Percentiles rank a stretch among this genome's conserved stretches.
Evolutionary conservation across 768 basidiomycete genomes (phyloP).

Genomic region (Suillus weaverae): DNA sequence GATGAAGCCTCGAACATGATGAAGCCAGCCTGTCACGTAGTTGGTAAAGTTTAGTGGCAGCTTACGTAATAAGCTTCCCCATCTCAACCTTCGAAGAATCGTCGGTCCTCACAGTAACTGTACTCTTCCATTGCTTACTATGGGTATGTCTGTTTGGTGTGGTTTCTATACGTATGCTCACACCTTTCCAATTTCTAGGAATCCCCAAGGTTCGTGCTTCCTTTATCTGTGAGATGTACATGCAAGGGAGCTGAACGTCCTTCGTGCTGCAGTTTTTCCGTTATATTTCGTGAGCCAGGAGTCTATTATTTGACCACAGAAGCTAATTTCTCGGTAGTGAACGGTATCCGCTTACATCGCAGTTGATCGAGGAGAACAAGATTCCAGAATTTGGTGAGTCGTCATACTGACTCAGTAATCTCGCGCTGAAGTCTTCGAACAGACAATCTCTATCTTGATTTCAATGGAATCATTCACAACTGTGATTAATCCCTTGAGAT

Average conservation of each 20-base stretch:
- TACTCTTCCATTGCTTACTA: neutral
- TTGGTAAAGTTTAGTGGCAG: neutral
- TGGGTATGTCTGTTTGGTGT: neutral
- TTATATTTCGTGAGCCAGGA: conserved; percentile 78
- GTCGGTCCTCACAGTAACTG: neutral
- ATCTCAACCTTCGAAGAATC: neutral
- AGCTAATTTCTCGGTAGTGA: conserved; percentile 53
- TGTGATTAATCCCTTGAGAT: conserved; percentile 38
- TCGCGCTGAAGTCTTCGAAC: conserved; percentile 16
- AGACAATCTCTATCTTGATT: conserved; percentile 93
- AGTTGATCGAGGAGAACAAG: conserved; percentile 97
- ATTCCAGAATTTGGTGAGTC: conserved; percentile 93
- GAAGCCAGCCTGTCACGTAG: too few species aligned
- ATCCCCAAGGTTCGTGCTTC: conserved; percentile 60
- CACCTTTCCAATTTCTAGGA: conserved; percentile 33
- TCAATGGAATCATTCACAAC: conserved; percentile 91
- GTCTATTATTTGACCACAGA: neutral
- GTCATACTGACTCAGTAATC: neutral
- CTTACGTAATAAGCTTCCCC: conserved; percentile 1
- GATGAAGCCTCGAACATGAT: too few species aligned
- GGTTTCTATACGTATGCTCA: conserved; percentile 6
- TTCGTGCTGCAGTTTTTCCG: conserved; percentile 76
- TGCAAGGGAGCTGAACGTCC: conserved; percentile 10
- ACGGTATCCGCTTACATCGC: conserved; percentile 96
- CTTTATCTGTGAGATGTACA: neutral